A percentile compares a stretch with the other conserved stretches of the same genome.
phyloP scores from a whole-genome alignment of 176 grass and related monocot genomes.

The Urochloa ruziziensis region DNA sequence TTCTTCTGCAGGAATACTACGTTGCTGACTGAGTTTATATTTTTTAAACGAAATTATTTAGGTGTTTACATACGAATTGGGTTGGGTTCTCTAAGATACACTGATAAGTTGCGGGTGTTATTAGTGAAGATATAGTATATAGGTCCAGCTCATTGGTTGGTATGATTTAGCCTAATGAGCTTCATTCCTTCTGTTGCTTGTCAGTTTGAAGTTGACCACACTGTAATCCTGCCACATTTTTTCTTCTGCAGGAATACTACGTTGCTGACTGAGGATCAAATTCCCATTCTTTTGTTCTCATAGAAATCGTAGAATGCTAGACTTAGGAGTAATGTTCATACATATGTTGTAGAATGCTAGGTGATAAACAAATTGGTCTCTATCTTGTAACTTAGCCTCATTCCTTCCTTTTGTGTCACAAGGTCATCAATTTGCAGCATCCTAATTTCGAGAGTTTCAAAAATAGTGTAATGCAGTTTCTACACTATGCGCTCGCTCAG shows the following conservation, averaged over 20 bases:
- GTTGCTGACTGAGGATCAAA: not conserved
- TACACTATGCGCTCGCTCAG: not conserved
- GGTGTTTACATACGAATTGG: too few species aligned
- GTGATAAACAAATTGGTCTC: not conserved
- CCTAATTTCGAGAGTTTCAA: not conserved
- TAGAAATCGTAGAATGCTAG: not conserved
- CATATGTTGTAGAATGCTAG: not conserved
- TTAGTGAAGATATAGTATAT: too few species aligned
- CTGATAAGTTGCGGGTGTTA: too few species aligned
- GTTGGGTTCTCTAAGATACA: too few species aligned
- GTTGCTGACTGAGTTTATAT: not conserved
- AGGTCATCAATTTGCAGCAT: not conserved
- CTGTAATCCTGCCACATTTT: not conserved
- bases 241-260: not conserved
- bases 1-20: not conserved
- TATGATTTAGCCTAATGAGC: too few species aligned
- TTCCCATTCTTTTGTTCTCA: not conserved
- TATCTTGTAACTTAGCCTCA: not conserved
- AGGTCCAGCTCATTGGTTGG: too few species aligned
- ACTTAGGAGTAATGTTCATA: not conserved
- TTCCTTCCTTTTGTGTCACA: too few species aligned
- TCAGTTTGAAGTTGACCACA: too few species aligned
- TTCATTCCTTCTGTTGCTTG: too few species aligned
- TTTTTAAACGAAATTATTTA: too few species aligned
- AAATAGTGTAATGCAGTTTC: not conserved